Conservation (phyloP, 2,329 filamentous ascomycete genomes). For the Clarireedia paspali region DNA sequence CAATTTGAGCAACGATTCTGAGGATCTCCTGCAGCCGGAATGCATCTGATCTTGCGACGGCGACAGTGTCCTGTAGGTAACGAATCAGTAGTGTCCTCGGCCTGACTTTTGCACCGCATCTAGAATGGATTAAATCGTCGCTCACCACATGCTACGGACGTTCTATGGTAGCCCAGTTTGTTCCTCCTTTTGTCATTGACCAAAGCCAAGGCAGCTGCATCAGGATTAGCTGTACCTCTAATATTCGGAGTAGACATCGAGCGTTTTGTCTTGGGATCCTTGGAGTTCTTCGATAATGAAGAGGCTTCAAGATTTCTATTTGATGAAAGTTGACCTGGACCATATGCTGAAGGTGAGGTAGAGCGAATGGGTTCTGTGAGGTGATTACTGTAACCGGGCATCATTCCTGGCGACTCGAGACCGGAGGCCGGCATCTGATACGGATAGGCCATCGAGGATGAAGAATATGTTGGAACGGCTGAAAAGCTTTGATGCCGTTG, state of each 20-base stretch:
- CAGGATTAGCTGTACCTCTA: slow-evolving; percentile 32
- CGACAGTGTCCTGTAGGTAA: slow-evolving; percentile 69
- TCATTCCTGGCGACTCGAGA: slow-evolving; percentile 22
- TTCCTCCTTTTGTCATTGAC: slow-evolving; percentile 67
- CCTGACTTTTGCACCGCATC: background rate
- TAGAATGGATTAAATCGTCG: slow-evolving; percentile 24
- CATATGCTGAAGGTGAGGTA: slow-evolving; percentile 13
- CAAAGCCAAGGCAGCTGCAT: slow-evolving; percentile 27
- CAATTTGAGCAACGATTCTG: slow-evolving; percentile 83
- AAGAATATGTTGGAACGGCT: slow-evolving; percentile 17
- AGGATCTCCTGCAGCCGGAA: slow-evolving; percentile 63
- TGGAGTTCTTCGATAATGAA: slow-evolving; percentile 10
- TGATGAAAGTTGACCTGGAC: slow-evolving; percentile 17
- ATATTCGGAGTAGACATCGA: slow-evolving; percentile 44
- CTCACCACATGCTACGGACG: slow-evolving; percentile 92
- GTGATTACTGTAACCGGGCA: slow-evolving; percentile 22
- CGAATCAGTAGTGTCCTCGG: slow-evolving; percentile 13
- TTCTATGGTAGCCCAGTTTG: slow-evolving; percentile 91
- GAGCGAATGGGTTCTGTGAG: slow-evolving; percentile 18
- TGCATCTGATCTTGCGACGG: slow-evolving; percentile 86
- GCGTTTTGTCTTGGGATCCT: slow-evolving; percentile 34
- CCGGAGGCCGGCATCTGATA: slow-evolving; percentile 23
- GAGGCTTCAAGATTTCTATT: slow-evolving; percentile 13
- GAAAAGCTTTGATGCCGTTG: slow-evolving; percentile 19
- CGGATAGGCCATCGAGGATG: slow-evolving; percentile 25